These are phyloP conservation scores for Malassezia nana DNA, from an alignment of 1,284 basidiomycete genomes.

Conservation along the genomic window DNA sequence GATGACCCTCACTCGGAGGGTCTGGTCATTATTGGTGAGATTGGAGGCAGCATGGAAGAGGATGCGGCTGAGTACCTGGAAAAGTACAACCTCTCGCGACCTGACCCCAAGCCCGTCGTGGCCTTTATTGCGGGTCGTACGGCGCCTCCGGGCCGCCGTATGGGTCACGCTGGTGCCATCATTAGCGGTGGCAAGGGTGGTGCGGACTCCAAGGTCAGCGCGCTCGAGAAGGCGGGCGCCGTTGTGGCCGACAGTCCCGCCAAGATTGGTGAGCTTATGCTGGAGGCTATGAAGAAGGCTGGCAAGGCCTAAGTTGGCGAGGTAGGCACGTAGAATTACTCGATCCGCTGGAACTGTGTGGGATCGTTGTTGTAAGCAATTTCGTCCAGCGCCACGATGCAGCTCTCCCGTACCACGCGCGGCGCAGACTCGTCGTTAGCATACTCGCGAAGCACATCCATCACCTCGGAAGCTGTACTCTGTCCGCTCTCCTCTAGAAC, in stretches of 20 bases:
- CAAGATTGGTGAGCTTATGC: slow-evolving; percentile 46
- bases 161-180: slow-evolving; percentile 77
- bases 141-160: slow-evolving; percentile 90
- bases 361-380: slow-evolving; percentile 47
- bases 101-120: slow-evolving; percentile 86
- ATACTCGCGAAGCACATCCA: slow-evolving; percentile 78
- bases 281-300: slow-evolving; percentile 41
- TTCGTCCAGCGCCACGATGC: slow-evolving; percentile 79
- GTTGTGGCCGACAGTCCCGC: slow-evolving; percentile 88
- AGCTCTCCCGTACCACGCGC: slow-evolving; percentile 84
- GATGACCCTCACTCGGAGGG: slow-evolving; percentile 66
- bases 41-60: slow-evolving; percentile 98
- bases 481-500: slow-evolving; percentile 60
- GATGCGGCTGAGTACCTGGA: slow-evolving; percentile 94
- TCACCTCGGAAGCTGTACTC: slow-evolving; percentile 54
- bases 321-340: slow-evolving; percentile 9
- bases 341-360: slow-evolving; percentile 44
- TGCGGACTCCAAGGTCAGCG: slow-evolving; percentile 86
- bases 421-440: slow-evolving; percentile 68
- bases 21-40: slow-evolving; percentile 97
- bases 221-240: slow-evolving; percentile 84
- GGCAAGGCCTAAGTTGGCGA: slow-evolving; percentile 28
- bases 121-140: slow-evolving; percentile 92
- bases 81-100: slow-evolving; percentile 78
- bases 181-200: slow-evolving; percentile 96